Percentiles rank a stretch among this genome's conserved stretches.
phyloP scores from a whole-genome alignment of 2,329 filamentous ascomycete genomes.

The Ophiostoma australiae region DNA sequence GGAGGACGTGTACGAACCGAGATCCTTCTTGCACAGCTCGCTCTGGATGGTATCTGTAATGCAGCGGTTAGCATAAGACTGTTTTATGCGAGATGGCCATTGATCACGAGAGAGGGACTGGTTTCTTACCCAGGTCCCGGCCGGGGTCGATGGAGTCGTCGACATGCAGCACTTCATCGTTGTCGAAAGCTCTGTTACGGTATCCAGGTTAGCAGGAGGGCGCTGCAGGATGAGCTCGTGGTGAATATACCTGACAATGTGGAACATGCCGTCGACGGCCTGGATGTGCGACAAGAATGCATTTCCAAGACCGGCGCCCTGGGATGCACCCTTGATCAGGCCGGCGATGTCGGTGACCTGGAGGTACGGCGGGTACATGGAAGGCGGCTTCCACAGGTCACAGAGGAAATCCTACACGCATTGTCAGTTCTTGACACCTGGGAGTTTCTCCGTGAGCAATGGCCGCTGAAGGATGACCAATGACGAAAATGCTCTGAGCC shows the following conservation, averaged over 20 bases:
- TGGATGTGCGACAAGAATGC: slow-evolving; percentile 45
- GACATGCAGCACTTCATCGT: slow-evolving; percentile 44
- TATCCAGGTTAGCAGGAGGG: not conserved
- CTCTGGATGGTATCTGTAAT: slow-evolving; percentile 37
- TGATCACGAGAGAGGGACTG: not conserved
- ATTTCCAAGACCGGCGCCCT: slow-evolving; percentile 43
- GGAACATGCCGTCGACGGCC: slow-evolving; percentile 44
- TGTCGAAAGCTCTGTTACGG: slow-evolving; percentile 39
- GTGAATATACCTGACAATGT: slow-evolving; percentile 38
- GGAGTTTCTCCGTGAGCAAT: no score
- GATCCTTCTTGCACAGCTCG: slow-evolving; percentile 42
- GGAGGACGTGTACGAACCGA: slow-evolving; percentile 28
- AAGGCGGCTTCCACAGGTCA: slow-evolving; percentile 44
- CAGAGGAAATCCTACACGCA: slow-evolving; percentile 40
- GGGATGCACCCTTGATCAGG: slow-evolving; percentile 42
- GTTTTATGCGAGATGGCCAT: not conserved
- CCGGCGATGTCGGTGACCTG: slow-evolving; percentile 45
- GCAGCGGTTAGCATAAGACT: not conserved
- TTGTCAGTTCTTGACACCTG: not conserved
- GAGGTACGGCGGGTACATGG: slow-evolving; percentile 42
- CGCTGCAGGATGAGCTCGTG: not conserved
- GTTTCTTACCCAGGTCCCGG: slow-evolving; percentile 38
- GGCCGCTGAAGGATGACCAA: no score
- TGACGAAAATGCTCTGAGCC: not conserved
- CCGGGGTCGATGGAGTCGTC: slow-evolving; percentile 45